A percentile compares a stretch with the other conserved stretches of the same genome.
Conservation (phyloP, 345 rosid genomes). For the Populus simonii region DNA sequence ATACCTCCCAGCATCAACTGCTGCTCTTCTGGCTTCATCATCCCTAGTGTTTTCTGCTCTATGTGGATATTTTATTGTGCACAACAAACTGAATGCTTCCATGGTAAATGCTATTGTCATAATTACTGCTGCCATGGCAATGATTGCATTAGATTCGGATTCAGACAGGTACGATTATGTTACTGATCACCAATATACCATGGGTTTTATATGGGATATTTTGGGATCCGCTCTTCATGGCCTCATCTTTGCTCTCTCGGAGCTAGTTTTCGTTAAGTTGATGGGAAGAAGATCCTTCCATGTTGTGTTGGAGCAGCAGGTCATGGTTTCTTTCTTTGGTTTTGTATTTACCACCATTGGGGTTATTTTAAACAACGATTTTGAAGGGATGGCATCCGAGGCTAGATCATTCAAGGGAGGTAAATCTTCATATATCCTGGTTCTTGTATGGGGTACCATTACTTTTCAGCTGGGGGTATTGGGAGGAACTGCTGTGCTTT, state of each 20-base stretch:
- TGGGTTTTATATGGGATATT: conserved; percentile 79
- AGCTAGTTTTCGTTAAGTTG: conserved; percentile 64
- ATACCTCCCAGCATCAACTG: conserved; percentile 84
- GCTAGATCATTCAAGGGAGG: conserved; percentile 20
- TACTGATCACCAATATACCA: conserved; percentile 48
- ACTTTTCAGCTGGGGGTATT: conserved; percentile 73
- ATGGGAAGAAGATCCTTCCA: conserved; percentile 75
- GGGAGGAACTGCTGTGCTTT: conserved; percentile 72
- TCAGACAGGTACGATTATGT: conserved; percentile 58
- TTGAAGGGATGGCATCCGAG: conserved; percentile 40
- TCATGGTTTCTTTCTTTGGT: conserved; percentile 65
- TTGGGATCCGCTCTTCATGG: conserved; percentile 85
- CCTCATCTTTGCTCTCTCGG: conserved; percentile 78
- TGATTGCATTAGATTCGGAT: conserved; percentile 72
- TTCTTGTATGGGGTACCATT: conserved; percentile 61
- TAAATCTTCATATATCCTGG: conserved; percentile 33
- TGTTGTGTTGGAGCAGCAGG: conserved; percentile 83
- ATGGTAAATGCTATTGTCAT: conserved; percentile 63
- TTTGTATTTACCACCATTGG: conserved; percentile 71
- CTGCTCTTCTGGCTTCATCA: conserved; percentile 78
- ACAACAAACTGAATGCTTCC: conserved; percentile 61
- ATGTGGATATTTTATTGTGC: conserved; percentile 62
- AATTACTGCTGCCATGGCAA: conserved; percentile 64
- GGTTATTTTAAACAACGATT: conserved; percentile 48
- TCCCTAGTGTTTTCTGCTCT: conserved; percentile 68